Evolutionary conservation across 2,329 filamentous ascomycete species (phyloP), one percentile per base, ranked within the genome.

Genomic region (Acarospora socialis): DNA sequence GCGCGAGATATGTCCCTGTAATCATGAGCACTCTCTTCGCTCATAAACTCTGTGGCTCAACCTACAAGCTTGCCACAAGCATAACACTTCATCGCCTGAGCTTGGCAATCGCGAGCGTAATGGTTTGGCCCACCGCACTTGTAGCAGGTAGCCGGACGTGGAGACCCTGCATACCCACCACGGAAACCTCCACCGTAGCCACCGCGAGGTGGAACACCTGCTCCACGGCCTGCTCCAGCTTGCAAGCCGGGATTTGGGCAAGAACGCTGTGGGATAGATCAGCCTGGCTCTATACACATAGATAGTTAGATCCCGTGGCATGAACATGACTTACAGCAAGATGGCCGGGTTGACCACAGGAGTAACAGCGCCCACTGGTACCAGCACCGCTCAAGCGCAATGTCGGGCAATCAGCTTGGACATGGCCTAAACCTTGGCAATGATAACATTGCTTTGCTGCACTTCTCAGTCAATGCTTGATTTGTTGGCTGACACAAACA

Each of bases 391-490:
- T 92, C 57, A 98, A 62, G 47, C 90, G 83, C 43, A 98, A 73
- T 41, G 90, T 95, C 50, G 90, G 90, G 72, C 90, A 98, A 60
- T 98, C 90, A 47, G 90, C 90, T 68, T 98, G 90, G 50, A 98
- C 90, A 57, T 98, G 90, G 46, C 90, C 90, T 40, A 95, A 73
- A 37, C 90, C 90, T 68, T 95, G 90, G 70, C 90, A 98, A 66
- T 95, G 90, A 60, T 98, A 98, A 74, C 90, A 98, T 70, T 98
- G 90, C 76, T 98, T 98, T 32, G 84, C 84, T 77, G 49, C 17
- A 10, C 13, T 37, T 17, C 22, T 34, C 27, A 37, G 37, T 20
- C 16, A 25, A 9, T 14, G 8, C 8, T 22, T 22, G 8, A 12
- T 22, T 8, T 22, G 21, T 21, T 15, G 17, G 28, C 19, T 24